phyloP scores from a whole-genome alignment of 140 eudicot genomes.

The Flaveria floridana region DNA sequence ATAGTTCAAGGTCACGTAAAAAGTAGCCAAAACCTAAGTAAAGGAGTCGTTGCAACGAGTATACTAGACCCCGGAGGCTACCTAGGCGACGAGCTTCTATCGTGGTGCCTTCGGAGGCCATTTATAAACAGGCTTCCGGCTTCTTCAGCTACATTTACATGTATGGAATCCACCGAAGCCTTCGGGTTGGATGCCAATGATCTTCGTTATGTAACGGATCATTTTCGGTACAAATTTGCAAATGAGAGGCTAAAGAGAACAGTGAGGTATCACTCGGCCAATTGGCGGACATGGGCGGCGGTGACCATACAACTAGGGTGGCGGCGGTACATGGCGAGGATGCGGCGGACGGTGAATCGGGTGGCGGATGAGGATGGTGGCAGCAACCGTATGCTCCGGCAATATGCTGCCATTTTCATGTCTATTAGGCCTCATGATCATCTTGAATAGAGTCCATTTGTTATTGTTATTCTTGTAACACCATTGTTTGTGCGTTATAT shows the following conservation, averaged over 20 bases:
- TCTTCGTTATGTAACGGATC: conserved; percentile 81
- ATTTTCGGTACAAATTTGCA: conserved; percentile 88
- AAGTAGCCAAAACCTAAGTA: conserved; percentile 83
- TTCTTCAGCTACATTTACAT: conserved; percentile 82
- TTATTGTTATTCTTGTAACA: conserved; percentile 25
- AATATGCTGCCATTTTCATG: conserved; percentile 83
- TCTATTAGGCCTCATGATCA: conserved; percentile 80
- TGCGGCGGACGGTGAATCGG: conserved; percentile 38
- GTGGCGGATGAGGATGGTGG: conserved; percentile 42
- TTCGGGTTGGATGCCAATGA: conserved; percentile 71
- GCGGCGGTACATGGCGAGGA: conserved; percentile 72
- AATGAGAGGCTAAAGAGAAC: conserved; percentile 78
- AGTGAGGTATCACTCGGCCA: conserved; percentile 73
- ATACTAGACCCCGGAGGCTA: conserved; percentile 82
- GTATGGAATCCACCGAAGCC: conserved; percentile 74
- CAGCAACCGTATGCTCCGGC: conserved; percentile 59
- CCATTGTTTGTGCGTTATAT: conserved; percentile 25
- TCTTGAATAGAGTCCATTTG: conserved; percentile 48
- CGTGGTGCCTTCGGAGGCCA: conserved; percentile 94
- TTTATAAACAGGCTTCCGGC: conserved; percentile 80
- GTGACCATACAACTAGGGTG: conserved; percentile 85
- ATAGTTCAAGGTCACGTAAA: conserved; percentile 71
- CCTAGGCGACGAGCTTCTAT: conserved; percentile 84
- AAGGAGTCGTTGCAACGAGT: conserved; percentile 76
- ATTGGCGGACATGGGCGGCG: conserved; percentile 99